A percentile compares a stretch with the other conserved stretches of the same genome.
These are phyloP conservation scores for Leccinum subgranulosum DNA, from an alignment of 768 basidiomycete species.

Conservation along the genomic window DNA sequence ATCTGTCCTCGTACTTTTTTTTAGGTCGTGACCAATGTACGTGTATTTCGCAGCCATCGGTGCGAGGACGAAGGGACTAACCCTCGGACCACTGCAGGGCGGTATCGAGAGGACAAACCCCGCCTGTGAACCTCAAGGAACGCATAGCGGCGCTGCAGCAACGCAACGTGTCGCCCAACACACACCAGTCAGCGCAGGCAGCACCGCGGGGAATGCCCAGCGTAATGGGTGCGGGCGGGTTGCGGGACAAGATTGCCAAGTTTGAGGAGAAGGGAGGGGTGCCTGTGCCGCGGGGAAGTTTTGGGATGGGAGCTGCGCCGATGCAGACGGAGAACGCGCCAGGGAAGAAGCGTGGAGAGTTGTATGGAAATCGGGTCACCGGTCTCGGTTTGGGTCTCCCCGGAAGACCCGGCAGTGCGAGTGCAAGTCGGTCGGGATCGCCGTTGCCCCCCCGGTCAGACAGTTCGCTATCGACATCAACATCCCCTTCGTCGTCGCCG, in stretches of 20 bases:
- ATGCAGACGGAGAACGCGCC: conserved; percentile 46
- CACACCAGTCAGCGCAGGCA: conserved; percentile 33
- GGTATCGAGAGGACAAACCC: conserved; percentile 23
- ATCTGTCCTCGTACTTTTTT: conserved; percentile 1
- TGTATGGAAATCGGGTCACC: conserved; percentile 72
- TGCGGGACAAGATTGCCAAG: conserved; percentile 72
- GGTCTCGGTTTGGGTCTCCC: conserved; percentile 16
- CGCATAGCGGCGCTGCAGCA: conserved; percentile 82
- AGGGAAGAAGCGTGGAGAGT: conserved; percentile 55
- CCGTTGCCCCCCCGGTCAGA: conserved; percentile 10
- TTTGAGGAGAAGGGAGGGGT: conserved; percentile 78
- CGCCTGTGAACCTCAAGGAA: conserved; percentile 64
- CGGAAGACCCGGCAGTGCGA: background rate
- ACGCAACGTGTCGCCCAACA: conserved; percentile 32
- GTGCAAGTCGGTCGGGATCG: conserved; percentile 12
- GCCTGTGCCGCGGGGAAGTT: conserved; percentile 72
- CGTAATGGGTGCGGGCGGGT: conserved; percentile 26
- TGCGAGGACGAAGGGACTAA: conserved; percentile 13
- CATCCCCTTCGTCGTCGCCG: background rate
- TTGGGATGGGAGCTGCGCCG: conserved; percentile 64
- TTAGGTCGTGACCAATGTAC: conserved; percentile 21
- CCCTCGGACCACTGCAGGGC: conserved; percentile 19
- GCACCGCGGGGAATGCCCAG: conserved; percentile 28
- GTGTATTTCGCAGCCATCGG: background rate
- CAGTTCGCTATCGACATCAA: conserved; percentile 11